Conservation (phyloP, 2,329 filamentous ascomycete genomes). For the Cytospora mali region DNA sequence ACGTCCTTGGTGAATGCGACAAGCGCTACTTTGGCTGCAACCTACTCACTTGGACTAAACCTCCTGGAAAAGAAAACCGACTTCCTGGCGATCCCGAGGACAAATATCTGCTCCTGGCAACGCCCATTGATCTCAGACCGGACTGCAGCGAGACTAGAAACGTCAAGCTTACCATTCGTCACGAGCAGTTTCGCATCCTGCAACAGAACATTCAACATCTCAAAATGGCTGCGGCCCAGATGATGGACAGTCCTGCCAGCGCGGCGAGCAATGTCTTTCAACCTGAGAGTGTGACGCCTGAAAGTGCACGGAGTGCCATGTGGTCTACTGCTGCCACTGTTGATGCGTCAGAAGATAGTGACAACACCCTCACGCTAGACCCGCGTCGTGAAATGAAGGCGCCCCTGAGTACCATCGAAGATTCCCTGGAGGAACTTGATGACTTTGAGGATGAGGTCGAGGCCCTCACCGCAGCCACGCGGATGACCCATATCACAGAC, state of each 20-base stretch:
- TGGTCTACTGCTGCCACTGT: constrained; percentile 20
- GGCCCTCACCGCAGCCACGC: constrained; percentile 41
- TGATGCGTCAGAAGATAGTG: constrained; percentile 23
- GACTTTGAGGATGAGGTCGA: constrained; percentile 64
- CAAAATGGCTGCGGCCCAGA: constrained; percentile 13
- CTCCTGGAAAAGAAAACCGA: constrained; percentile 31
- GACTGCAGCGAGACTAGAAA: constrained; percentile 1
- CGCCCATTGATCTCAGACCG: constrained; percentile 40
- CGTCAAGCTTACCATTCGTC: constrained; percentile 16
- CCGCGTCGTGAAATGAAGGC: constrained; percentile 12
- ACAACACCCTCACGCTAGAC: constrained; percentile 24
- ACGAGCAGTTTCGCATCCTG: constrained; percentile 15
- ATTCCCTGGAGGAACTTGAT: constrained; percentile 65
- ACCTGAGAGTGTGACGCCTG: constrained; percentile 1
- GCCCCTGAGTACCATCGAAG: constrained; percentile 51
- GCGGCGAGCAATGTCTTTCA: background rate
- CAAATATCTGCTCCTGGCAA: constrained; percentile 52
- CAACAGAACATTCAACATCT: constrained; percentile 6
- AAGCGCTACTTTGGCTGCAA: constrained; percentile 41
- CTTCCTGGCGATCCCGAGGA: constrained; percentile 37
- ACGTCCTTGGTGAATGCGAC: background rate
- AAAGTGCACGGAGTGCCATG: constrained; percentile 16
- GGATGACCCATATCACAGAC: constrained; percentile 16
- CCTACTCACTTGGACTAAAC: constrained; percentile 45
- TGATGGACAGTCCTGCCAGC: constrained; percentile 2